Percentiles rank a stretch among this genome's conserved stretches.
phyloP scores from a whole-genome alignment of 306 rosid species.

The Abrus precatorius region DNA sequence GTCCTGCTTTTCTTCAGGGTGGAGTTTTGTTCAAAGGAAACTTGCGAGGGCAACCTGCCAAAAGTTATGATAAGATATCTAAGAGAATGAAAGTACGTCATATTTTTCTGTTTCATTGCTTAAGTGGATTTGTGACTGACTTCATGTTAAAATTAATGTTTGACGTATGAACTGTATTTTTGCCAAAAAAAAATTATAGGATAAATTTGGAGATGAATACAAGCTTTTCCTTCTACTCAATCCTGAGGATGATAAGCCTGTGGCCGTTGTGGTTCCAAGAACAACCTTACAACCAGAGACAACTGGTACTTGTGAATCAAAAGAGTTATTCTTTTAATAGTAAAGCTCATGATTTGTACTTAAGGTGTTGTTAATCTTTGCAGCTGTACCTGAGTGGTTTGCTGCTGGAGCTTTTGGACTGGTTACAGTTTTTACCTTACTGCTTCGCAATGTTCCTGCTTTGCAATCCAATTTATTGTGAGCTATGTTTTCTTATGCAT shows the following conservation, averaged over 20 bases:
- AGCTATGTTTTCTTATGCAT: slow-evolving; percentile 47
- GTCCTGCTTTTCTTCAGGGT: slow-evolving; percentile 63
- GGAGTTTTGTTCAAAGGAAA: slow-evolving; percentile 98
- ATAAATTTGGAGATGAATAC: slow-evolving; percentile 84
- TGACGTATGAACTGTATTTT: slow-evolving; percentile 1
- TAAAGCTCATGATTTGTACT: slow-evolving; percentile 36
- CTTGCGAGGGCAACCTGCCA: slow-evolving; percentile 87
- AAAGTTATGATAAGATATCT: slow-evolving; percentile 87
- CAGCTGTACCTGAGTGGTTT: slow-evolving; percentile 97
- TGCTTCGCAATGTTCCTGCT: slow-evolving; percentile 93
- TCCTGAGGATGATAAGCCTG: slow-evolving; percentile 99
- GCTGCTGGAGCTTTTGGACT: slow-evolving; percentile 96
- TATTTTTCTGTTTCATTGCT: slow-evolving; percentile 18
- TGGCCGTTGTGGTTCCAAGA: slow-evolving; percentile 92
- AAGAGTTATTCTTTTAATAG: background rate
- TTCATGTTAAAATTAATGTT: slow-evolving; percentile 40
- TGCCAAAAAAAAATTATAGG: slow-evolving; percentile 56
- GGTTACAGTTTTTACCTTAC: slow-evolving; percentile 86
- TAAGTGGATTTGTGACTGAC: slow-evolving; percentile 28
- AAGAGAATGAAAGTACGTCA: slow-evolving; percentile 79
- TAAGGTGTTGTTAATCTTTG: slow-evolving; percentile 42
- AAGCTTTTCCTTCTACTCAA: slow-evolving; percentile 88
- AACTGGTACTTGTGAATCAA: slow-evolving; percentile 60
- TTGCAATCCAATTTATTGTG: slow-evolving; percentile 88
- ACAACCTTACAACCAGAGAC: slow-evolving; percentile 92